Evolutionary conservation across 169 alveolate species (phyloP), one percentile per base, ranked within the genome.

Genomic region (Plasmodium ovale): DNA sequence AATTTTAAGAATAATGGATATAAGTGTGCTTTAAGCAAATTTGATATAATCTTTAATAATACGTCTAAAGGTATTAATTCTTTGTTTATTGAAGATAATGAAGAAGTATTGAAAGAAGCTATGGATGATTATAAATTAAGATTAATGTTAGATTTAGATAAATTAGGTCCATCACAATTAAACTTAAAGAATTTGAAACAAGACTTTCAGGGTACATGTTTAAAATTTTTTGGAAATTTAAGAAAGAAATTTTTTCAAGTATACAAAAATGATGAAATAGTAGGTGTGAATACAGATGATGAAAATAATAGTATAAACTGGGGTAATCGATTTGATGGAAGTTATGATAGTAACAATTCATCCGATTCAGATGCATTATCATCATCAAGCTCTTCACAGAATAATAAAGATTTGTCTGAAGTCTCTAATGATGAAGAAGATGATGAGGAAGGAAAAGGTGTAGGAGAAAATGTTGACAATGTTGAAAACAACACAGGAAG

Each of bases 211-310:
- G 44, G 27, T 1, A 44, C 62, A 10, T 39, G 68, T 29, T 2
- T 42, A 21, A 37, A 47, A n/a, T 77, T 16, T 42, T 60, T 77
- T 21, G 9, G 35, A 1, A 25, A 27, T 4, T 60, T 77, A 53
- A 60, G 79, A 29, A 25, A 53, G 3, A 5, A 60, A 60, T 42
- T 77, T 47, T 77, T 77, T 54, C 72, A 72, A 16, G 27, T 56
- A 62, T 54, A 72, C 27, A 70, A 68, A 16, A 65, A 3, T 25
- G 59, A 65, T 65, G 59, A 16, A 0, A n/a, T n/a, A 7, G 19
- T 19, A 0, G 73, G 51, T 65, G 54, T 25, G 29, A 25, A 0
- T 16, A 21, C 1, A 1, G 0, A 4, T 12, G 10, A 33, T 9
- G 16, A 3, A 23, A 58, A 27, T 0, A 62, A 44, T 62, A 44